phyloP scores from a whole-genome alignment of 2,329 filamentous ascomycete genomes.

The Colletotrichum eremochloae region DNA sequence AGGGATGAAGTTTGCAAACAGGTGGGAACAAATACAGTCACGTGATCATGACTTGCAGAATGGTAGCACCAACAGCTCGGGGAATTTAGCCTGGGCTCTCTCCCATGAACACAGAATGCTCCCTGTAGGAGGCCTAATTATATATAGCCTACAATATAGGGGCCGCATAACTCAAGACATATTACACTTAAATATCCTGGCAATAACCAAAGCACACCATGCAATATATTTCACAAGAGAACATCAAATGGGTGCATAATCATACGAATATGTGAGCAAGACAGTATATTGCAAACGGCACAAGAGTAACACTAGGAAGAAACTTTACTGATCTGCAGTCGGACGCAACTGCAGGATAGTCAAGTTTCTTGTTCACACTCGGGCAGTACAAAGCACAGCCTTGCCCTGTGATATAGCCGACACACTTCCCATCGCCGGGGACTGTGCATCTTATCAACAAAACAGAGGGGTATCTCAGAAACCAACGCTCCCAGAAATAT shows the following conservation, averaged over 20 bases:
- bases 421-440: constrained; percentile 7
- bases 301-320: constrained; percentile 1
- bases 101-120: not conserved
- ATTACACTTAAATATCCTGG: not conserved
- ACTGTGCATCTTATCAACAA: constrained; percentile 35
- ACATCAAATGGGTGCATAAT: not conserved
- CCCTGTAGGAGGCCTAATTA: no score
- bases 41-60: not conserved
- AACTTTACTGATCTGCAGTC: constrained; percentile 10
- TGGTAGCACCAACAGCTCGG: not conserved
- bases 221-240: not conserved
- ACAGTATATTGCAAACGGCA: constrained; percentile 23
- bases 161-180: not conserved
- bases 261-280: constrained; percentile 17
- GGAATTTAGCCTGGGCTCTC: not conserved
- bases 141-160: not conserved
- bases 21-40: constrained; percentile 1
- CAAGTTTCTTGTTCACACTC: not conserved
- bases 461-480: constrained; percentile 45
- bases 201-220: not conserved
- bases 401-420: constrained; percentile 39
- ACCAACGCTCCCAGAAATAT: constrained; percentile 40
- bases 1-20: constrained; percentile 8
- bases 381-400: constrained; percentile 3
- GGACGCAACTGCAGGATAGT: not conserved